Evolutionary conservation across 495 filamentous ascomycete genomes (phyloP).

Genomic region (Paragyromitra xinjiangensis): DNA sequence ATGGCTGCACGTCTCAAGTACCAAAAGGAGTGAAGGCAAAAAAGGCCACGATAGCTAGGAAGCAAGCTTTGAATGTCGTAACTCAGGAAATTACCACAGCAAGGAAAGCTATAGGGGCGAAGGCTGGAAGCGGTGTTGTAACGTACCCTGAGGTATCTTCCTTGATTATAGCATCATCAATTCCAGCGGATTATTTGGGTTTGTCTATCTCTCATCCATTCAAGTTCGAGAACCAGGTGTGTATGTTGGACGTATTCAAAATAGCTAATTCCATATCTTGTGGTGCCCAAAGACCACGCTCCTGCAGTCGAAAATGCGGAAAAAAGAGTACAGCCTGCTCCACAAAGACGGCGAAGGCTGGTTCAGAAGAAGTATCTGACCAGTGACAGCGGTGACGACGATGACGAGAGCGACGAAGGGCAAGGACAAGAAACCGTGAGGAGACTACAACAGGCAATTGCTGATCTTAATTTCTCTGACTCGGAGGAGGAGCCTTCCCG

Average conservation of each 20-base stretch:
- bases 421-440: not conserved
- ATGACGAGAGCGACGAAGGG: constrained; percentile 5
- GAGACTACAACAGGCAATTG: constrained; percentile 16
- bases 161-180: not conserved
- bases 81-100: not conserved
- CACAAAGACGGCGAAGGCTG: constrained; percentile 32
- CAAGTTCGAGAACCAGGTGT: constrained; percentile 2
- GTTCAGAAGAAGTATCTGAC: constrained; percentile 39
- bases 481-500: constrained; percentile 13
- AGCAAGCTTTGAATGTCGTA: constrained; percentile 7
- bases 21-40: constrained; percentile 4
- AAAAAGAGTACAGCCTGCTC: not conserved
- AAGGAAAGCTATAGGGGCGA: not conserved
- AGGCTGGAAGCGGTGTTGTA: constrained; percentile 1
- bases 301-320: not conserved
- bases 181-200: constrained; percentile 22
- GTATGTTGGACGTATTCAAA: constrained; percentile 2
- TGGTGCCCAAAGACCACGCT: constrained; percentile 5
- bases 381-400: constrained; percentile 25
- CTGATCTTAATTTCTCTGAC: constrained; percentile 34
- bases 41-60: not conserved
- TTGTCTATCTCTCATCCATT: constrained; percentile 10
- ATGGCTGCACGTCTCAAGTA: not conserved
- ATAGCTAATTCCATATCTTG: constrained; percentile 23
- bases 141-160: constrained; percentile 8